phyloP scores from a whole-genome alignment of 768 basidiomycete species.

The Tubosaeta sp. region DNA sequence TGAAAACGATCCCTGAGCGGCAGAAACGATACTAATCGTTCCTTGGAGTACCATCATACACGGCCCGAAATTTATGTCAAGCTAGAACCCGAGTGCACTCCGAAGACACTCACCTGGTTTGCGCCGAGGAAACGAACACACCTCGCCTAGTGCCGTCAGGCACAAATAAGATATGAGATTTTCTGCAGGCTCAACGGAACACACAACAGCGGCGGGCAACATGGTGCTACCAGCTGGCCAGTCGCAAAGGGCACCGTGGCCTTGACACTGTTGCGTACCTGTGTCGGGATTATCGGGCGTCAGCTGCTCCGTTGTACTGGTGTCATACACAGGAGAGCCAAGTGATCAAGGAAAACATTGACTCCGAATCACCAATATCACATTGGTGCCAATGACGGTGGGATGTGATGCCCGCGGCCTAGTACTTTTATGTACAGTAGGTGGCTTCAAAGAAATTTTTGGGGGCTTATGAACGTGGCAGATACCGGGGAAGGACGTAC shows the following conservation, averaged over 20 bases:
- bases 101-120: neutral
- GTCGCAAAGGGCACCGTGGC: slow-evolving; percentile 8
- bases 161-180: slow-evolving; percentile 12
- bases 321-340: slow-evolving; percentile 1
- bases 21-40: neutral
- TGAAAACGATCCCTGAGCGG: neutral
- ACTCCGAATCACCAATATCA: neutral
- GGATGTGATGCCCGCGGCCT: neutral
- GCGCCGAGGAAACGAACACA: neutral
- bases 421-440: neutral
- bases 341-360: neutral
- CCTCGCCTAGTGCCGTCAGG: neutral
- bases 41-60: neutral
- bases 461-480: neutral
- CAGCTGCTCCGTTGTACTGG: neutral
- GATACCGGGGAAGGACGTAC: neutral
- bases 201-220: slow-evolving; percentile 13
- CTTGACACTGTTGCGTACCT: neutral
- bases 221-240: slow-evolving; percentile 15
- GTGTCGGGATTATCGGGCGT: neutral
- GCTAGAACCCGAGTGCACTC: neutral
- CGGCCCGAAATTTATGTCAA: neutral
- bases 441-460: neutral
- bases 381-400: neutral
- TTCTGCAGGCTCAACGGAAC: slow-evolving; percentile 1